Evolutionary conservation across 78 protist genomes (phyloP), one percentile per base, ranked within the genome.

Genomic region (Dictyostelium purpureum): DNA sequence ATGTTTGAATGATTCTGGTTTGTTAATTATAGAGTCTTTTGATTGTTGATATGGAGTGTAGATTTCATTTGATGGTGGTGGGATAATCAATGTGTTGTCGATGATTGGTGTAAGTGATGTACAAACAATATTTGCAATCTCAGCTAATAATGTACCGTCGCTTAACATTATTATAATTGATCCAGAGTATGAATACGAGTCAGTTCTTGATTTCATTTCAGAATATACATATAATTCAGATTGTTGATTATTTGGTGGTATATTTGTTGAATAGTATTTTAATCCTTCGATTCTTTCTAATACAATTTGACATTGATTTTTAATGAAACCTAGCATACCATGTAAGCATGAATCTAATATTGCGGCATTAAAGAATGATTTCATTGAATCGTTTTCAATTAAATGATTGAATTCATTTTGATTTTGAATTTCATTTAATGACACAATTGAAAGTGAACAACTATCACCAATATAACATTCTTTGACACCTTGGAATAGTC

Each of bases 331-430:
- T 33, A 73, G 45, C 18, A 18, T 31, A 47, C 83, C 82, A 31
- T 85, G 92, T 0, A 85, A 35, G 35, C 49, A 57, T 33, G 74
- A 57, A 42, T 85, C 92, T 33, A 85, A 28, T 52, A 19, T 52
- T 19, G 24, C 9, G 12, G 24, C 5, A 52, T 52, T 19, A 10
- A 52, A 19, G 5, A 52, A 19, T 52, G 59, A 19, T 51, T n/a
- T n/a, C 0, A 4, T 70, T 54, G 51, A n/a, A n/a, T n/a, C n/a
- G n/a, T n/a, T n/a, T n/a, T n/a, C n/a, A n/a, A n/a, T n/a, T n/a
- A n/a, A n/a, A 63, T 6, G 56, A 83, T 28, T 57, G n/a, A 9
- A 28, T 21, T 63, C 37, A 9, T n/a, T n/a, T n/a, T n/a, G n/a
- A n/a, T 33, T 6, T 6, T 63, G n/a, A n/a, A n/a, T n/a, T n/a